Evolutionary conservation across 208 protist genomes (phyloP), one percentile per base, ranked within the genome.

Genomic region (Crithidia bombi): DNA sequence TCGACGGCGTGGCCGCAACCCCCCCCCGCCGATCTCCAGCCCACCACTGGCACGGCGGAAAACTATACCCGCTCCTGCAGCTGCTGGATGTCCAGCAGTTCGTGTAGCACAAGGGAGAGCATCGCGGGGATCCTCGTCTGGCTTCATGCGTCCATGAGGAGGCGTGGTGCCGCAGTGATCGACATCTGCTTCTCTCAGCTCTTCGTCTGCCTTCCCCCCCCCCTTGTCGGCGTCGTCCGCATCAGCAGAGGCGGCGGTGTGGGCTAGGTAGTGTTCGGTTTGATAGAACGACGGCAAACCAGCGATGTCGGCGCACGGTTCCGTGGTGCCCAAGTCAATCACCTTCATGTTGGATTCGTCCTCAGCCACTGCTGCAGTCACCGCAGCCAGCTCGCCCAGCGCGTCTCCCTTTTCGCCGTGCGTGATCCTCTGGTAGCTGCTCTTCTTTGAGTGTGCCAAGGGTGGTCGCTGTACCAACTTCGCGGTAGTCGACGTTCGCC

Each of bases 271-370:
- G 6, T 50, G 54, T 23, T 65, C 66, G 0, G 73, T 73, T 12
- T 73, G 66, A 19, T 66, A 73, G 19, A 67, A 69, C 17, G 65
- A 59, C 32, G 65, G 57, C 33, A 21, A 32, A 17, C 52, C 54
- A 5, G n/a, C 30, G 12, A 15, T 33, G 19, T 43, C 39, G n/a
- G 21, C 21, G n/a, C n/a, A 14, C 21, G 28, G 1, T 12, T 44
- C n/a, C 46, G 15, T 23, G 9, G 43, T 32, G 28, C 26, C 21
- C 15, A 19, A 21, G 43, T 47, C 21, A 19, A 21, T 47, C 15
- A 19, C 12, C 17, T 47, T 9, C 17, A 21, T 19, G 43, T 4
- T 19, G 43, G 43, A 9, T 23, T 19, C 43, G 7, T 47, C 17
- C 17, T 6, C 7, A 23, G 43, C 17, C 14, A 19, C 6, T 19